Evolutionary conservation across 225 moss, liverwort and hornwort genomes (phyloP).

Genomic region (Pleurozium schreberi): DNA sequence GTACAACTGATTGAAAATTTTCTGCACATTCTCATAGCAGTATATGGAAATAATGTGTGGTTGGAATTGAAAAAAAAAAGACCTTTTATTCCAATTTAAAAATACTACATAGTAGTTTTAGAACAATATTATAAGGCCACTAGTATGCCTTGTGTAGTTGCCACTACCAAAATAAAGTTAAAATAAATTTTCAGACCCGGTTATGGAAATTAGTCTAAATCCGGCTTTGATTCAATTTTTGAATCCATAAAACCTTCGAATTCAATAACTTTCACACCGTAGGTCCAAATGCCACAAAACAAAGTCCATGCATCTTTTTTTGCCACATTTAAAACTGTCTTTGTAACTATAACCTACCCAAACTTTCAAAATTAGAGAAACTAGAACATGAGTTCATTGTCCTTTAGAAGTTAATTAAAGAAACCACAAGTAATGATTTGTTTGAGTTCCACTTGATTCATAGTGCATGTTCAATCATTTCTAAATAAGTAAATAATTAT

Average conservation of each 20-base stretch:
- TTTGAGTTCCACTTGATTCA: not conserved
- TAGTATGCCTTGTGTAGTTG: too few relatives aligned
- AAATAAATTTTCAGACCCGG: too few relatives aligned
- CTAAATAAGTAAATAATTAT: not conserved
- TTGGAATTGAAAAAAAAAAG: not conserved
- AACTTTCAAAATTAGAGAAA: not conserved
- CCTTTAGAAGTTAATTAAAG: not conserved
- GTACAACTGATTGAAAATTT: not conserved
- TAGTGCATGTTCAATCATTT: not conserved
- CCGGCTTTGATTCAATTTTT: too few relatives aligned
- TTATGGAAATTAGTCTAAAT: too few relatives aligned
- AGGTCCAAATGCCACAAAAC: too few relatives aligned
- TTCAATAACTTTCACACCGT: too few relatives aligned
- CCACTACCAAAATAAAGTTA: too few relatives aligned
- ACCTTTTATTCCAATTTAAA: too few relatives aligned
- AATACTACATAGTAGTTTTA: not conserved
- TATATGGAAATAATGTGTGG: not conserved
- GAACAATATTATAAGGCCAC: too few relatives aligned
- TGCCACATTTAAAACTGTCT: not conserved
- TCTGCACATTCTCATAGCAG: not conserved
- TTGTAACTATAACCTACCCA: not conserved
- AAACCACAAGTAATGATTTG: not conserved
- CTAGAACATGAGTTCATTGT: not conserved
- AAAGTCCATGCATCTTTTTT: not conserved
- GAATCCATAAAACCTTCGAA: too few relatives aligned